Conservation (phyloP, 805 yeast genomes). For the Metschnikowia matae region DNA sequence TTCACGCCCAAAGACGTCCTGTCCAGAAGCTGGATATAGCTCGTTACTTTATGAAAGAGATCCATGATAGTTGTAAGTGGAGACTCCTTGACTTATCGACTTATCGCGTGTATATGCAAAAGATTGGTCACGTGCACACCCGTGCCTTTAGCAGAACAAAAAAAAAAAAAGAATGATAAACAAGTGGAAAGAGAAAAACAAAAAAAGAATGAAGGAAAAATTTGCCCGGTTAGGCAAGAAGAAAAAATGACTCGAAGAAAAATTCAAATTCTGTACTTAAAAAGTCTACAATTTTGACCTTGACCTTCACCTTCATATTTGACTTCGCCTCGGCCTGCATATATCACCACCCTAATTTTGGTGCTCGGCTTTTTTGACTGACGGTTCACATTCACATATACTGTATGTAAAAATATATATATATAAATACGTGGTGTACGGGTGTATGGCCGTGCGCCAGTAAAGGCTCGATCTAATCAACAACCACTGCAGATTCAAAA, state of each 20-base stretch:
- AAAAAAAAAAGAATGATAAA: no score
- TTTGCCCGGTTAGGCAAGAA: no score
- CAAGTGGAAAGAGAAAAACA: no score
- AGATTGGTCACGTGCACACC: neutral
- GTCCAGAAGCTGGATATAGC: constrained; percentile 23
- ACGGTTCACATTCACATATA: neutral
- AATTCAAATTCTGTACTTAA: no score
- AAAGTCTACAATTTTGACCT: no score
- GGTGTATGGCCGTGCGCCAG: neutral
- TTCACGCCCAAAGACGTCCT: constrained; percentile 23
- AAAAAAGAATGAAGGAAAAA: no score
- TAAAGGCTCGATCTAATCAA: no score
- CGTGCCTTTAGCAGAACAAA: neutral
- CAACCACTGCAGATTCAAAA: neutral
- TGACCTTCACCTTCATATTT: no score
- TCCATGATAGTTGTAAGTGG: constrained; percentile 1
- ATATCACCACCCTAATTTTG: neutral
- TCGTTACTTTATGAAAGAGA: constrained; percentile 11
- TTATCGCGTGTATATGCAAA: neutral
- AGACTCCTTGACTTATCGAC: neutral
- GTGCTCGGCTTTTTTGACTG: neutral
- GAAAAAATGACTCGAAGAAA: no score
- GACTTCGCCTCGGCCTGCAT: no score
- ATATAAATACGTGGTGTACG: neutral
- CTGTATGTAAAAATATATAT: no score